phyloP scores from a whole-genome alignment of 345 rosid genomes.

The Salix purpurea region DNA sequence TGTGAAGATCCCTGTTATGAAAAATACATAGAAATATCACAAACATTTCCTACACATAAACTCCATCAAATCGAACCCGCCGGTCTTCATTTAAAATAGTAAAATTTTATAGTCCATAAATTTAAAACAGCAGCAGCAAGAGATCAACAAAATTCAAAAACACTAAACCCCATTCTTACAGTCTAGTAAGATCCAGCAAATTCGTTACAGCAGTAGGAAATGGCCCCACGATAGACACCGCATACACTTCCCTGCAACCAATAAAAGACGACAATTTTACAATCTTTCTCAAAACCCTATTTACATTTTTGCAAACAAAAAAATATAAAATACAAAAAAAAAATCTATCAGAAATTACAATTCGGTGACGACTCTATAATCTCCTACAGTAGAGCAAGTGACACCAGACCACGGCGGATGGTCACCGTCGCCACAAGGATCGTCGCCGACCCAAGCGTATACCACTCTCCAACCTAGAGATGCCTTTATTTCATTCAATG shows the following conservation, averaged over 20 bases:
- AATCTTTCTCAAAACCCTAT: not conserved
- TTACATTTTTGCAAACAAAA: not conserved
- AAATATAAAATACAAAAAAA: not conserved
- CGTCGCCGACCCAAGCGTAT: slow-evolving; percentile 96
- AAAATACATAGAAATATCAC: not conserved
- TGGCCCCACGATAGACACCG: slow-evolving; percentile 92
- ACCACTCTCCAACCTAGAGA: slow-evolving; percentile 98
- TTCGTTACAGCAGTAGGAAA: slow-evolving; percentile 87
- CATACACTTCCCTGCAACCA: slow-evolving; percentile 71
- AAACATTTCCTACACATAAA: not conserved
- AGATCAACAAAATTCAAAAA: not conserved
- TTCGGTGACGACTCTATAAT: slow-evolving; percentile 83
- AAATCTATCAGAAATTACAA: slow-evolving; percentile 37
- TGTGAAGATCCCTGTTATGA: slow-evolving; percentile 66
- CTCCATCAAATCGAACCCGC: not conserved
- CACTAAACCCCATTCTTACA: slow-evolving; percentile 41
- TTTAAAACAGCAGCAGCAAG: not conserved
- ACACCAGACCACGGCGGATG: slow-evolving; percentile 95
- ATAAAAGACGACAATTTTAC: not conserved
- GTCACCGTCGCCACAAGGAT: slow-evolving; percentile 90
- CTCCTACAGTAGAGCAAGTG: slow-evolving; percentile 83
- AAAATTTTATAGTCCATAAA: not conserved
- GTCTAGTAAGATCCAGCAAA: slow-evolving; percentile 79
- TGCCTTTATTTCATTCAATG: slow-evolving; percentile 92
- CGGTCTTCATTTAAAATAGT: not conserved